Base-by-base conservation (phyloP, 2,329 filamentous ascomycete species). In the Drechslerella coelobrocha region DNA sequence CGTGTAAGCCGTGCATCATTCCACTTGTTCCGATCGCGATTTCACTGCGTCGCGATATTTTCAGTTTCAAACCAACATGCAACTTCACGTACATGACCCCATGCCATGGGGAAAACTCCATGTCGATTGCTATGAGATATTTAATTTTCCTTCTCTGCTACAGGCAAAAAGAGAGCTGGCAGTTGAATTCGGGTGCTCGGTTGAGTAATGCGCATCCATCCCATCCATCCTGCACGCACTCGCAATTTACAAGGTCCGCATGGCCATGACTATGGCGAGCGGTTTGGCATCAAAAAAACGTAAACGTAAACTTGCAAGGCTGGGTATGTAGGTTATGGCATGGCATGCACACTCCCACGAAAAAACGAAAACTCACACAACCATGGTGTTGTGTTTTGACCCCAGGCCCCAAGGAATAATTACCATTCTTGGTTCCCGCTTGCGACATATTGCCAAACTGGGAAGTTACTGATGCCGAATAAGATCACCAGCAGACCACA, bases 341-440 rank as follows among this genome's bases (percentile, higher is more conserved):
- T 21, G 14, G 8, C 10, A 9, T 21, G 4, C 19, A 17, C 19
- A 17, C 17, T 14, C 41, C 41, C 41, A 19, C 17, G 9, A 2
- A 8, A 45, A 17, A 12, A 23, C 14, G 9, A 45, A 7, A 45
- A 19, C 19, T 19, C 19, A 45, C 37, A 9, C 41, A 45, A 23
- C 10, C 10, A 17, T 45, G 14, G 41, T 45, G 14, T 14, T 19
- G 8, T 19, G 41, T 45, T 23, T 14, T 45, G n/a, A 17, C 21
- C 21, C n/a, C n/a, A 21, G 41, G 41, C 21, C 17, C 41, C 14
- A 19, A n/a, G 17, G 17, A 19, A 45, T 6, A 45, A 45, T 45
- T 45, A 19, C 41, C 41, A 45, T 21, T 45, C 41, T 45, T 45
- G 41, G 41, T 45, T 45, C n/a, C 41, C 41, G 41, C 41, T 45